Evolutionary conservation across 129 eudicot species (phyloP).

Genomic region (Glebionis coronaria): DNA sequence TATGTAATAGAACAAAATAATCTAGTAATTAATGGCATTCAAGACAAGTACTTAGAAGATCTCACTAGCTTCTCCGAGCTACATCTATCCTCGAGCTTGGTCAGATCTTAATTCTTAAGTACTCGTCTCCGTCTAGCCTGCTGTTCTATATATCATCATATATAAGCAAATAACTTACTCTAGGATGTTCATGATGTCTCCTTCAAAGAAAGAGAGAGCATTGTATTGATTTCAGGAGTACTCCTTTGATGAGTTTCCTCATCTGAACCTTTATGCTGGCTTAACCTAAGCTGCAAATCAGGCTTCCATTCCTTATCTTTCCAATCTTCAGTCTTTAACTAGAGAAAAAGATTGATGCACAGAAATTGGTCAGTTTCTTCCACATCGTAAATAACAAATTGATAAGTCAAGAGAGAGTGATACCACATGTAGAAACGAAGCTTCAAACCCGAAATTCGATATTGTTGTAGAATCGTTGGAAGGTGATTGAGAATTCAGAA

Average conservation of each 20-base stretch:
- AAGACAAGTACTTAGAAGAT: constrained; percentile 57
- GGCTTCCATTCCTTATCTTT: constrained; percentile 32
- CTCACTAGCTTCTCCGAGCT: constrained; percentile 42
- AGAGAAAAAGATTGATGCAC: constrained; percentile 7
- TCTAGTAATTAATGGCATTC: constrained; percentile 28
- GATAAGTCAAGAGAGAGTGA: not conserved
- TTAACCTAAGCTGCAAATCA: constrained; percentile 63
- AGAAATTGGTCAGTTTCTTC: not conserved
- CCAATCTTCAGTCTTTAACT: constrained; percentile 35
- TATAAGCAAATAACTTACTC: constrained; percentile 17
- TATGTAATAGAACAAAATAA: not conserved
- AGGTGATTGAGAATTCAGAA: constrained; percentile 21
- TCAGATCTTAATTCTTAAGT: constrained; percentile 68
- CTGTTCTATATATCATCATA: constrained; percentile 9
- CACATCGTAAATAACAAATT: not conserved
- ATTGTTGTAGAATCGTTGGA: constrained; percentile 11
- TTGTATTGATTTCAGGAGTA: constrained; percentile 49
- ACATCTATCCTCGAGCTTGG: constrained; percentile 26
- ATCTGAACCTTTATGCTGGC: constrained; percentile 28
- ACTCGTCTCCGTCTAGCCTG: constrained; percentile 44
- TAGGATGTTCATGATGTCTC: constrained; percentile 27
- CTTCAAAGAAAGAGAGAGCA: constrained; percentile 69
- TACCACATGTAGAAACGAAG: constrained; percentile 35
- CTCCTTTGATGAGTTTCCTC: constrained; percentile 28
- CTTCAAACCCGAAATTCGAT: constrained; percentile 18